Evolutionary conservation across 1,284 basidiomycete genomes (phyloP).

Genomic region (Trichosporon coremiiforme): DNA sequence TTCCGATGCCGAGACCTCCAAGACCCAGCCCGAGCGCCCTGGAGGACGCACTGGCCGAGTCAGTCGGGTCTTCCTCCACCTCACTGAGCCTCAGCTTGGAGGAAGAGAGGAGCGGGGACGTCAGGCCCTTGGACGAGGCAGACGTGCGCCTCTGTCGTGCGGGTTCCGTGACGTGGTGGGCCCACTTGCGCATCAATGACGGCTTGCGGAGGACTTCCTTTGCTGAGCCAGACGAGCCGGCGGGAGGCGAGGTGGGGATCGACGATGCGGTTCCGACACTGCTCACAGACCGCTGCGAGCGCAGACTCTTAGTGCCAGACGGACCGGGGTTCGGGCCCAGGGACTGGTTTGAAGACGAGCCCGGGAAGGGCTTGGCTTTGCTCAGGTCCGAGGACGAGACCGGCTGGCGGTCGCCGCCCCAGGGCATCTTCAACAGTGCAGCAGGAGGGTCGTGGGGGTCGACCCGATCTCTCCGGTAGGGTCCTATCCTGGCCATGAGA

Average conservation of each 20-base stretch:
- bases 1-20: conserved; percentile 6
- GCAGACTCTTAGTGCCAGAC: conserved; percentile 4
- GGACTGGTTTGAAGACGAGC: conserved; percentile 6
- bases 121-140: background rate
- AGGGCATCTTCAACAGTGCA: conserved; percentile 12
- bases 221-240: background rate
- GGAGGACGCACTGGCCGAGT: background rate
- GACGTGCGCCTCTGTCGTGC: conserved; percentile 7
- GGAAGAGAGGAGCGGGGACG: background rate
- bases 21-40: background rate
- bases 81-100: conserved; percentile 3
- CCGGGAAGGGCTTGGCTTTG: background rate
- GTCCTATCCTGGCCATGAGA: conserved; percentile 11
- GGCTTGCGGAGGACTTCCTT: conserved; percentile 26
- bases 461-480: conserved; percentile 1
- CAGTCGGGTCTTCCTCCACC: background rate
- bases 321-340: background rate
- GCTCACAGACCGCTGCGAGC: conserved; percentile 25
- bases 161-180: conserved; percentile 21
- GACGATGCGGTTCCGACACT: conserved; percentile 25
- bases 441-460: conserved; percentile 14
- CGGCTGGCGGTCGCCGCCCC: conserved; percentile 1
- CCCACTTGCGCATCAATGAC: conserved; percentile 33
- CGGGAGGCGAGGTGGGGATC: background rate
- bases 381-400: background rate